Evolutionary conservation across 331 rosid genomes (phyloP).

Genomic region (Phaseolus coccineus): DNA sequence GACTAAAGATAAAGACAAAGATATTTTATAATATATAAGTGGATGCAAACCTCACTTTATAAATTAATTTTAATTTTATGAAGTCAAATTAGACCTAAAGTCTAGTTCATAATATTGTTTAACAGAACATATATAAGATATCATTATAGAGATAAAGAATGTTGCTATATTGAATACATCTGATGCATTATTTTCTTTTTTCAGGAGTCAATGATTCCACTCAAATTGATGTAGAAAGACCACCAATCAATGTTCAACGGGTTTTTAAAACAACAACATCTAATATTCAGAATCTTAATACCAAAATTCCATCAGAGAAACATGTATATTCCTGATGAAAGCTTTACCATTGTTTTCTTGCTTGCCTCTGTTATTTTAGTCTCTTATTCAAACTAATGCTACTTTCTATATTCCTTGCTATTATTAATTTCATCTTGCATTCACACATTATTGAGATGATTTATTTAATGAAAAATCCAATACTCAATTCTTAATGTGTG

Average conservation of each 20-base stretch:
- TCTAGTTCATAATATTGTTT: neutral
- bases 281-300: conserved; percentile 46
- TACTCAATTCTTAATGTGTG: too few relatives aligned
- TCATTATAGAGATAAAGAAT: neutral
- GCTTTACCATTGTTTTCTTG: conserved; percentile 5
- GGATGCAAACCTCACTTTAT: too few relatives aligned
- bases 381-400: neutral
- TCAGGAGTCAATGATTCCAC: conserved; percentile 57
- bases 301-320: conserved; percentile 46
- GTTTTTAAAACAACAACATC: conserved; percentile 49
- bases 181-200: conserved; percentile 40
- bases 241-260: conserved; percentile 51
- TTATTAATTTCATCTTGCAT: too few relatives aligned
- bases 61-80: too few relatives aligned
- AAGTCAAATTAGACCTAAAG: neutral
- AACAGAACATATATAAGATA: neutral
- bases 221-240: conserved; percentile 41
- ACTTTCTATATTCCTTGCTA: too few relatives aligned
- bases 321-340: conserved; percentile 45
- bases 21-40: too few relatives aligned
- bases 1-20: too few relatives aligned
- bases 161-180: neutral
- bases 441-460: too few relatives aligned
- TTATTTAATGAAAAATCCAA: too few relatives aligned
- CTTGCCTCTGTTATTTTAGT: neutral